Evolutionary conservation across 2,329 filamentous ascomycete species (phyloP).

Genomic region (Huntiella decipiens): DNA sequence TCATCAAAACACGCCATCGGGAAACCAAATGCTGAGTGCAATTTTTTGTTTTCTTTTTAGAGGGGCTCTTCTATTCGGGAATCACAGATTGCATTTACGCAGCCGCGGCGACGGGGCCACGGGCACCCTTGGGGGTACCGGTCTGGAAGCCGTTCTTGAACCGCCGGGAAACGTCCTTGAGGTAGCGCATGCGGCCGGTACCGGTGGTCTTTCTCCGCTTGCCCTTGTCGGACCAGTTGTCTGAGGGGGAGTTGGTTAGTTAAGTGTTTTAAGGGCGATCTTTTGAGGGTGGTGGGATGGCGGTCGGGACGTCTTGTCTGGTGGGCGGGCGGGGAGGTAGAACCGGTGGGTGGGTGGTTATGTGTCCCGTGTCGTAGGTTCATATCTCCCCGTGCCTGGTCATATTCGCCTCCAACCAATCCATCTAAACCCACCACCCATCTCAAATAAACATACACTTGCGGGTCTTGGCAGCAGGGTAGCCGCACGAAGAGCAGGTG

Average conservation of each 20-base stretch:
- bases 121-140: conserved; percentile 69
- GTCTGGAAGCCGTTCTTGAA: conserved; percentile 98
- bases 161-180: conserved; percentile 78
- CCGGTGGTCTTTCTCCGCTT: conserved; percentile 99
- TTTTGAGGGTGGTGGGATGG: not conserved
- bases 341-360: not conserved
- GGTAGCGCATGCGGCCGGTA: conserved; percentile 85
- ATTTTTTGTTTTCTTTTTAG: conserved; percentile 14
- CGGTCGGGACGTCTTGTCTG: not conserved
- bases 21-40: conserved; percentile 8
- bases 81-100: conserved; percentile 15
- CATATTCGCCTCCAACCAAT: not conserved
- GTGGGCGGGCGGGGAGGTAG: not conserved
- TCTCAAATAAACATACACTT: conserved; percentile 61
- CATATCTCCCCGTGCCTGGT: not conserved
- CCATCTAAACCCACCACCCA: not conserved
- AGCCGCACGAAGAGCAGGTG: conserved; percentile 87
- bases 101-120: conserved; percentile 35
- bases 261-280: not conserved
- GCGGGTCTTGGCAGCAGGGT: conserved; percentile 89
- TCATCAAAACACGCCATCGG: not conserved
- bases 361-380: not conserved
- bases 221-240: conserved; percentile 99
- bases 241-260: conserved; percentile 27
- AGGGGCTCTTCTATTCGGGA: conserved; percentile 12